Percentiles rank a stretch among this genome's conserved stretches.
Conservation (phyloP, 805 yeast genomes). For the Suhomyces tanzawaensis region DNA sequence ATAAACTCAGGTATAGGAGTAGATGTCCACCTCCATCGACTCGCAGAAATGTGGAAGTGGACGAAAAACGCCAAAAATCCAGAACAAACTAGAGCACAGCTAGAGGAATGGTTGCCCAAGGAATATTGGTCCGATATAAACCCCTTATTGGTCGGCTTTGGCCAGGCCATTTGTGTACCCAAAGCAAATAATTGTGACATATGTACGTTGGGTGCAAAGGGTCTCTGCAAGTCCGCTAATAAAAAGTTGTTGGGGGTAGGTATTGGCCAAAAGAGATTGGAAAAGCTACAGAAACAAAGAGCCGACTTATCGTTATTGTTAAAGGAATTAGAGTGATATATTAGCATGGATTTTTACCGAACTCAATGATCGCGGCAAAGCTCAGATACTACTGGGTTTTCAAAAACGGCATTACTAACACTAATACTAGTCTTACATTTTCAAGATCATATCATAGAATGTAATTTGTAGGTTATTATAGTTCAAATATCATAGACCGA, state of each 20-base stretch:
- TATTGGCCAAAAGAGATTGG: slow-evolving; percentile 25
- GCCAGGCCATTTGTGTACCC: slow-evolving; percentile 82
- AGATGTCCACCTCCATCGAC: slow-evolving; percentile 84
- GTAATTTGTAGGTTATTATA: too few relatives aligned
- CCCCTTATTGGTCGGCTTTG: slow-evolving; percentile 88
- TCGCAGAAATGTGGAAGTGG: slow-evolving; percentile 83
- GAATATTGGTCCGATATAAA: slow-evolving; percentile 82
- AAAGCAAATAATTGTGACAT: slow-evolving; percentile 67
- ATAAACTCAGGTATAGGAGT: slow-evolving; percentile 85
- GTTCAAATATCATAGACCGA: too few relatives aligned
- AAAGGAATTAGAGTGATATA: neutral
- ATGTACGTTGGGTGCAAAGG: slow-evolving; percentile 54
- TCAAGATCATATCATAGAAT: too few relatives aligned
- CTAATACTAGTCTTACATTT: too few relatives aligned
- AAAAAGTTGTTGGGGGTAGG: slow-evolving; percentile 34
- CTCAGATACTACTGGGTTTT: too few relatives aligned
- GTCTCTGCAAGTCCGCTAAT: slow-evolving; percentile 59
- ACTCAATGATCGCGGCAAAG: too few relatives aligned
- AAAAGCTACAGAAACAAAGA: slow-evolving; percentile 29
- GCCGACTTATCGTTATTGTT: slow-evolving; percentile 29
- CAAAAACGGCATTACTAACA: too few relatives aligned
- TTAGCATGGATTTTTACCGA: too few relatives aligned
- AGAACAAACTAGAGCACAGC: slow-evolving; percentile 64
- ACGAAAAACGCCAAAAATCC: slow-evolving; percentile 58
- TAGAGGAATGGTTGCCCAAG: slow-evolving; percentile 73